Conservation (phyloP, 176 grass and related monocot species). For the Phyllostachys edulis region DNA sequence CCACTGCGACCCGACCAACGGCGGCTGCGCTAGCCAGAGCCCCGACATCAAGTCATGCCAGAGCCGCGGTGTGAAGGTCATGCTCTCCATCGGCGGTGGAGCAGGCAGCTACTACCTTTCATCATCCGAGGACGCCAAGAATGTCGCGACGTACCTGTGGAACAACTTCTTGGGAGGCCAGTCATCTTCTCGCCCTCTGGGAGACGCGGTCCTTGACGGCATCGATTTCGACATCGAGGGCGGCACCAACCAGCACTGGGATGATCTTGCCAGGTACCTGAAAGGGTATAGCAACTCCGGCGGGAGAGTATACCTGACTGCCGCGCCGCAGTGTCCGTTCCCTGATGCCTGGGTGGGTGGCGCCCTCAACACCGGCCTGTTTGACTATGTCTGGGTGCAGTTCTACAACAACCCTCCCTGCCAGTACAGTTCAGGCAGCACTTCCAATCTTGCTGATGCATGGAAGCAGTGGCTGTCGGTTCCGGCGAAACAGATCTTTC, state of each 20-base stretch:
- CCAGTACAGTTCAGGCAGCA: conserved; percentile 34
- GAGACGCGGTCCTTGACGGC: conserved; percentile 37
- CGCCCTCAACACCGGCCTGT: conserved; percentile 44
- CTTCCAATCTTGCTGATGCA: conserved; percentile 21
- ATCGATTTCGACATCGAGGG: conserved; percentile 66
- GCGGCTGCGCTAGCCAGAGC: conserved; percentile 36
- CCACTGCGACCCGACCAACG: conserved; percentile 47
- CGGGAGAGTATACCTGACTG: conserved; percentile 42
- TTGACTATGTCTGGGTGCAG: conserved; percentile 50
- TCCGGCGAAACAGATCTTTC: conserved; percentile 41
- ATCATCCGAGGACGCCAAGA: conserved; percentile 31
- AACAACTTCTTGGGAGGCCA: conserved; percentile 42
- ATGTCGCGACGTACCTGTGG: conserved; percentile 39
- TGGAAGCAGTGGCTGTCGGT: conserved; percentile 54
- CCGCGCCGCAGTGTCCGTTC: conserved; percentile 50
- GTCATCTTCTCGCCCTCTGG: conserved; percentile 43
- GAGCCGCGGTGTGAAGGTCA: conserved; percentile 50
- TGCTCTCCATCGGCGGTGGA: conserved; percentile 53
- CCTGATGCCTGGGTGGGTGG: conserved; percentile 49
- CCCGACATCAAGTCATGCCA: conserved; percentile 43
- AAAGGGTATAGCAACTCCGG: conserved; percentile 44
- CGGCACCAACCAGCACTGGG: conserved; percentile 53
- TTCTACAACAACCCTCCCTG: conserved; percentile 50
- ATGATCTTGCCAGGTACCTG: conserved; percentile 57
- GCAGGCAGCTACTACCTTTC: conserved; percentile 40